Evolutionary conservation across 495 filamentous ascomycete genomes (phyloP).

Genomic region (Talaromyces proteolyticus): DNA sequence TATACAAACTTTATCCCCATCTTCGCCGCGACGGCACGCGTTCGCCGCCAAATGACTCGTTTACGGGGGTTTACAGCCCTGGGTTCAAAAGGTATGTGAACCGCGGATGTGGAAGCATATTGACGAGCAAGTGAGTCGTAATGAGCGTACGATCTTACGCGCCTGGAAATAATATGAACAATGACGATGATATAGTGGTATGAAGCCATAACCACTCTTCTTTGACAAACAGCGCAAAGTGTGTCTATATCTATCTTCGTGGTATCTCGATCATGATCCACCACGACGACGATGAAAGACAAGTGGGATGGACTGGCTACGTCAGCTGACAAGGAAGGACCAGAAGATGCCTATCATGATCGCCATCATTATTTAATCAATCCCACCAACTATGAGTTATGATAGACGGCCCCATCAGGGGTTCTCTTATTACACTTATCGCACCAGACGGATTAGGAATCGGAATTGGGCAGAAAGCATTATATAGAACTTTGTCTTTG

Average conservation of each 20-base stretch:
- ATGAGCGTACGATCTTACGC: slow-evolving; percentile 79
- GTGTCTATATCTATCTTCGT: slow-evolving; percentile 88
- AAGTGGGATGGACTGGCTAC: slow-evolving; percentile 38
- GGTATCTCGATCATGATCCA: slow-evolving; percentile 79
- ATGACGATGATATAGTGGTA: slow-evolving; percentile 83
- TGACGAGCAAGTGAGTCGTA: slow-evolving; percentile 85
- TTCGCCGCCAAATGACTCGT: slow-evolving; percentile 36
- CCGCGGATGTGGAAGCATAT: slow-evolving; percentile 85
- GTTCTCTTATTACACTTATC: no score
- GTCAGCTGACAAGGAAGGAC: slow-evolving; percentile 38
- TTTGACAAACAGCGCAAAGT: slow-evolving; percentile 89
- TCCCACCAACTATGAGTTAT: no score
- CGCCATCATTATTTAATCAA: no score
- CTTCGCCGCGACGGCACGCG: slow-evolving; percentile 39
- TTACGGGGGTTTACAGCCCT: slow-evolving; percentile 36
- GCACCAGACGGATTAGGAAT: no score
- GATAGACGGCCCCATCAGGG: no score
- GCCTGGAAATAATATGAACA: slow-evolving; percentile 79
- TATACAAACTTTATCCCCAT: slow-evolving; percentile 75
- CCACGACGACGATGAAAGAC: slow-evolving; percentile 13
- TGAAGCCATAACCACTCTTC: slow-evolving; percentile 96
- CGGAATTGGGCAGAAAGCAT: no score
- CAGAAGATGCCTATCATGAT: slow-evolving; percentile 42
- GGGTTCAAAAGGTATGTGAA: slow-evolving; percentile 56
- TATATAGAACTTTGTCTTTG: no score